Base-by-base conservation (phyloP, 2,329 filamentous ascomycete genomes). In the Paradendryphiella salina region DNA sequence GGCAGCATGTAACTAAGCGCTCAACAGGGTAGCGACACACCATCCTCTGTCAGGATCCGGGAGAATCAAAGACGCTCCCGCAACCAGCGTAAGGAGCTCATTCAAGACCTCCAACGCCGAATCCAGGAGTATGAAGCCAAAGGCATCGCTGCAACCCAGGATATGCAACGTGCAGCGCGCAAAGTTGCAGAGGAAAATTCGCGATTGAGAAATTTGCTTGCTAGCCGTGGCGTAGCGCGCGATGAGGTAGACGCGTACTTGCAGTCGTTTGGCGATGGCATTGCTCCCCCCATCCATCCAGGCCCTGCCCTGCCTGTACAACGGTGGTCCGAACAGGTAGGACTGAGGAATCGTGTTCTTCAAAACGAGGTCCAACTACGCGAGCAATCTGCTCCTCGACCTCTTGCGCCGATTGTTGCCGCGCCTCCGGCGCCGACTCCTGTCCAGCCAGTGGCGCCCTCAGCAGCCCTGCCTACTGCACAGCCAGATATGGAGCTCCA, bases 61-160 rank as follows among this genome's bases (percentile, higher is more conserved):
- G 85, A 90, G 60, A 91, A 90, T 65, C 88, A 90, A 68, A 79
- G 88, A 42, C 84, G 87, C 54, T 89, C 85, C 10, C 83, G 88
- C 32, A 85, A 85, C 23, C 80, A 86, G 23, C 81, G 84, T 58
- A 87, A 86, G 73, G 86, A 89, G 65, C 88, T 90, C 64, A 74
- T 89, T 41, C 76, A 83, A 54, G 83, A 86, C 41, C 79, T 90
- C 20, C 86, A 90, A 71, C 74, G 79, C 46, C 82, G 82, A 47
- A 75, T 86, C 52, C 80, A 83, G 29, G 72, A 77, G 37, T 88
- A 81, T 66, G 85, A 90, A 70, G 75, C 79, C 17, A 75, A 80
- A 28, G 86, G 87, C 9, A 78, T 87, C 35, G 78, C 85, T 60
- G 87, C 85, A 3, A 85, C 84, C 0, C 75, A 79, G 20, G 85